Evolutionary conservation across 2,329 filamentous ascomycete genomes (phyloP).

Genomic region (Aspergillus clavatus): DNA sequence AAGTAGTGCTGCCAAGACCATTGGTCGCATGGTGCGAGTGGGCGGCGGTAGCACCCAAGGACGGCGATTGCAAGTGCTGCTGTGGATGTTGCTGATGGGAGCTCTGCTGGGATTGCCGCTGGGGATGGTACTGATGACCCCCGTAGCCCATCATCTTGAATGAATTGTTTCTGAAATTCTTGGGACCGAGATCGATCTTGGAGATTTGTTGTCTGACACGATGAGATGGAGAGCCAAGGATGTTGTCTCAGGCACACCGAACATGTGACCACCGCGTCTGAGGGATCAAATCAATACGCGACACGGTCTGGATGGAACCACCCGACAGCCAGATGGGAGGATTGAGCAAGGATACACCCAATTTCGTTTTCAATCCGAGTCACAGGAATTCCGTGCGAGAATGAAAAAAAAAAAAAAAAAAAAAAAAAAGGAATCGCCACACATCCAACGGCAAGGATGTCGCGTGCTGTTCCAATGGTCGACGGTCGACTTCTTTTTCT

Average conservation of each 20-base stretch:
- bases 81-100: conserved; percentile 22
- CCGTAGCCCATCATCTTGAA: conserved; percentile 35
- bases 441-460: no score
- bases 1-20: conserved; percentile 23
- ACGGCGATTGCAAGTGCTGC: conserved; percentile 29
- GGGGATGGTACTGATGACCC: conserved; percentile 27
- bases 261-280: conserved; percentile 14
- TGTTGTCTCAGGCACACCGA: background rate
- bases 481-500: background rate
- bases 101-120: conserved; percentile 22
- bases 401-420: background rate
- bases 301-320: background rate
- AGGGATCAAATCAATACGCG: conserved; percentile 2
- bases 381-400: no score
- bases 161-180: conserved; percentile 9
- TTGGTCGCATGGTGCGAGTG: conserved; percentile 23
- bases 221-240: background rate
- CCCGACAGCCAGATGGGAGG: no score
- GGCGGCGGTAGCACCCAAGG: conserved; percentile 20
- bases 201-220: background rate
- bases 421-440: background rate
- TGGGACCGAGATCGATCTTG: conserved; percentile 5
- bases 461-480: background rate
- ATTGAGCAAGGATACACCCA: no score
- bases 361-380: no score